Conservation (phyloP, 2,329 filamentous ascomycete species). For the Fusarium scirpi region DNA sequence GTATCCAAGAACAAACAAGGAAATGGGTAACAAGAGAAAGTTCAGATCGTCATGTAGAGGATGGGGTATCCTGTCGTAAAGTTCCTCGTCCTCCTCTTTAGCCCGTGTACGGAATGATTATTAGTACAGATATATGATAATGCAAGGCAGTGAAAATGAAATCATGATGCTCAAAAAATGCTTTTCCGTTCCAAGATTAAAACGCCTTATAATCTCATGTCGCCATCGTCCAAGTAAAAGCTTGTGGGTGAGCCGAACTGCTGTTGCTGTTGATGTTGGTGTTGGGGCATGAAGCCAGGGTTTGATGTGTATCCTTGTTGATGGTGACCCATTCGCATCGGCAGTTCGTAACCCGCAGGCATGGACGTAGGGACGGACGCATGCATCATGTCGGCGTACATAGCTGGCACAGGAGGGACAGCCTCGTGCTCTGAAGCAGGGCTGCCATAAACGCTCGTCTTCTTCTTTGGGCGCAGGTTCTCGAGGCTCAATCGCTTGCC, state of each 20-base stretch:
- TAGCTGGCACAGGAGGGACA: conserved; percentile 47
- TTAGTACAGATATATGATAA: conserved; percentile 44
- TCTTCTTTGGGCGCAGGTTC: conserved; percentile 54
- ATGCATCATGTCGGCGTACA: conserved; percentile 48
- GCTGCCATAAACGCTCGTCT: conserved; percentile 50
- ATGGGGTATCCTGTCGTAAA: conserved; percentile 44
- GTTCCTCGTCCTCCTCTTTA: conserved; percentile 42
- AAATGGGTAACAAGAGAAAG: conserved; percentile 29
- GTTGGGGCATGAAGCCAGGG: conserved; percentile 44
- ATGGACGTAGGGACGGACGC: conserved; percentile 47
- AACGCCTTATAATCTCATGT: conserved; percentile 46
- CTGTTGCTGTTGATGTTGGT: conserved; percentile 45
- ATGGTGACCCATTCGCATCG: conserved; percentile 47
- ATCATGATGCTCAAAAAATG: conserved; percentile 37
- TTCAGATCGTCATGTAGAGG: conserved; percentile 43
- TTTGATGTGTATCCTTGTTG: conserved; percentile 43
- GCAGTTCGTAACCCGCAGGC: conserved; percentile 46
- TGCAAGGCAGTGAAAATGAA: conserved; percentile 28
- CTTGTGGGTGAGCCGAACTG: conserved; percentile 47
- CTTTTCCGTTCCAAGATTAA: conserved; percentile 35
- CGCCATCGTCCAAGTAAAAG: conserved; percentile 47
- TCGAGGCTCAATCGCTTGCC: conserved; percentile 54
- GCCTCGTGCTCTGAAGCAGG: conserved; percentile 45
- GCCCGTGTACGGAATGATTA: conserved; percentile 32
- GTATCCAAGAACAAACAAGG: conserved; percentile 16